Percentiles rank a stretch among this genome's conserved stretches.
Conservation (phyloP, 2,329 filamentous ascomycete species). For the Pseudocercospora macadamiae region DNA sequence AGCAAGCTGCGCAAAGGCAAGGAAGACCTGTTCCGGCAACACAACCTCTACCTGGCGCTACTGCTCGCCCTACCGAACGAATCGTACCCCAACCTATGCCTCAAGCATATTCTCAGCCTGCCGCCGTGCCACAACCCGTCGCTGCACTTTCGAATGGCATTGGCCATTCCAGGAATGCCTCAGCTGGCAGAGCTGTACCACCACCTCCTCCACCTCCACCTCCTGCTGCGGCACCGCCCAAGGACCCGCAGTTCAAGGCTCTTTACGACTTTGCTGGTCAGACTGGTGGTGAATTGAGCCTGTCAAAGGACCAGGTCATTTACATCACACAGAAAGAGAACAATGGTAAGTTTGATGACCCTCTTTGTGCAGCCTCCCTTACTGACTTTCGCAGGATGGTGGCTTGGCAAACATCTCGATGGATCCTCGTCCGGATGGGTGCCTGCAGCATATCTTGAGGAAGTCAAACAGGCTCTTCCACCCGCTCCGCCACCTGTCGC, state of each 20-base stretch:
- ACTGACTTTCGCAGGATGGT: constrained; percentile 72
- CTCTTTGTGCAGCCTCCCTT: too few species aligned
- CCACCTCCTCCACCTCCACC: constrained; percentile 66
- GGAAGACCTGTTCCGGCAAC: constrained; percentile 54
- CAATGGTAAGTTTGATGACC: constrained; percentile 85
- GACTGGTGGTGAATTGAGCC: constrained; percentile 80
- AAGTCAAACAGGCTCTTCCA: constrained; percentile 62
- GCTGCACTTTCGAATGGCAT: constrained; percentile 54
- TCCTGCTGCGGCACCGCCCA: constrained; percentile 60
- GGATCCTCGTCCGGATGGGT: constrained; percentile 84
- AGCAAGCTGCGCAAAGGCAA: constrained; percentile 49
- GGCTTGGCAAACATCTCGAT: constrained; percentile 78
- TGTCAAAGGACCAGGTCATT: constrained; percentile 78
- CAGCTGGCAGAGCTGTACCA: constrained; percentile 50
- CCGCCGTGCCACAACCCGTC: constrained; percentile 43
- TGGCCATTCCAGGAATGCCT: constrained; percentile 44
- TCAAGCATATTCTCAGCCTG: constrained; percentile 36
- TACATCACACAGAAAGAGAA: constrained; percentile 91
- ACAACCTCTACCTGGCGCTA: constrained; percentile 38
- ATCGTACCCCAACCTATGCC: constrained; percentile 31
- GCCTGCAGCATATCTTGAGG: constrained; percentile 90
- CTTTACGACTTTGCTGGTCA: constrained; percentile 90
- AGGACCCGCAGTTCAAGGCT: constrained; percentile 82
- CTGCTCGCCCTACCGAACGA: constrained; percentile 29
- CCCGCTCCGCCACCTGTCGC: constrained; percentile 55